Evolutionary conservation across 169 alveolate genomes (phyloP).

Genomic region (Miamiensis avidus): DNA sequence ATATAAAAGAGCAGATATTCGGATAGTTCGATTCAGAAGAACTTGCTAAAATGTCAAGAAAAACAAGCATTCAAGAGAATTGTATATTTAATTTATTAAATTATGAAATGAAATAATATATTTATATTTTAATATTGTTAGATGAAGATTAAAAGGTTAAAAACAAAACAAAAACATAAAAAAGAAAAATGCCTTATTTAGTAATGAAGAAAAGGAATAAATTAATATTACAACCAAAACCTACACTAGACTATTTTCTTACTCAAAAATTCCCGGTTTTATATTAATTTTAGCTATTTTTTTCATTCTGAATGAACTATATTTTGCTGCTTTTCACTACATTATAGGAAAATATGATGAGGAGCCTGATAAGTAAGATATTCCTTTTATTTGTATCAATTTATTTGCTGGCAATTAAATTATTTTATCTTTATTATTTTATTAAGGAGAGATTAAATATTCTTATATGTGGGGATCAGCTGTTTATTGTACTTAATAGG

Average conservation of each 20-base stretch:
- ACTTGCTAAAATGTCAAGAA: background rate
- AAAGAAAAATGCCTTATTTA: background rate
- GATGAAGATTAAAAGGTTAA: background rate
- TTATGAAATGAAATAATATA: background rate
- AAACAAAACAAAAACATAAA: no score
- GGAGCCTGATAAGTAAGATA: background rate
- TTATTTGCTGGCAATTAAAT: background rate
- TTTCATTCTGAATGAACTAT: background rate
- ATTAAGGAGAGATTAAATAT: background rate
- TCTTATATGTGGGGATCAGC: background rate
- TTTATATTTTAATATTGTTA: background rate
- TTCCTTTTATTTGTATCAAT: no score
- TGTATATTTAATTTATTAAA: no score
- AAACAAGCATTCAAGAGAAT: background rate
- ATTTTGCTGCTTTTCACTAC: background rate
- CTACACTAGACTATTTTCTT: background rate
- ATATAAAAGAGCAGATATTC: background rate
- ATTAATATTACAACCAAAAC: background rate
- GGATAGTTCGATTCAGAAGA: background rate
- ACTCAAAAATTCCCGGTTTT: background rate
- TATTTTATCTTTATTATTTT: no score
- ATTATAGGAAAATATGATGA: background rate
- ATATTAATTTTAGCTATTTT: background rate
- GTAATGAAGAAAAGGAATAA: background rate
- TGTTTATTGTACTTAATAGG: background rate